Evolutionary conservation across 306 rosid species (phyloP).

Genomic region (Malus fusca): DNA sequence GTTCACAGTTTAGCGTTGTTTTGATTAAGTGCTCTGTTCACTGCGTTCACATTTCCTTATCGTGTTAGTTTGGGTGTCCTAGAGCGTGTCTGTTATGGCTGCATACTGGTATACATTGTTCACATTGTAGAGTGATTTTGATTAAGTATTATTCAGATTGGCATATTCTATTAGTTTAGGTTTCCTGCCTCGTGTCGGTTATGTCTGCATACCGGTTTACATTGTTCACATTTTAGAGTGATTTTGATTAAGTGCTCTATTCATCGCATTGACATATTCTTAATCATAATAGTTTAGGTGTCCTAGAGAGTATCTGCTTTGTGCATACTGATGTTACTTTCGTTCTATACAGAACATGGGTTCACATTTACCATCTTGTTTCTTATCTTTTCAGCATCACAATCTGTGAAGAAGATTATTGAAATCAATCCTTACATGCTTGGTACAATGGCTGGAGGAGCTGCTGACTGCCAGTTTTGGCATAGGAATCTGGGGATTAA

Average conservation of each 20-base stretch:
- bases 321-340: not conserved
- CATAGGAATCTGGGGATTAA: conserved; percentile 45
- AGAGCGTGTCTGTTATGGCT: not conserved
- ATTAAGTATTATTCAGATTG: too few species aligned
- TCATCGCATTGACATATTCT: too few species aligned
- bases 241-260: too few species aligned
- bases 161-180: too few species aligned
- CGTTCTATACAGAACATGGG: not conserved
- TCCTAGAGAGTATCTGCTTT: not conserved
- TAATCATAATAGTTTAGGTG: not conserved
- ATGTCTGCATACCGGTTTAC: too few species aligned
- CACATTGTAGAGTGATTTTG: too few species aligned
- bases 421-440: conserved; percentile 55
- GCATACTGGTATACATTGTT: too few species aligned
- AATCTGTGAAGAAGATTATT: conserved; percentile 71
- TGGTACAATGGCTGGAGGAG: conserved; percentile 58
- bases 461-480: conserved; percentile 58
- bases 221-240: too few species aligned
- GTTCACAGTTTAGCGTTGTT: not conserved
- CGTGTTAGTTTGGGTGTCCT: not conserved
- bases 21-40: not conserved
- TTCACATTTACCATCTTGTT: not conserved
- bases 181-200: too few species aligned
- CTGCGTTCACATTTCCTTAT: not conserved
- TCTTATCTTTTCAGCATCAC: conserved; percentile 58